Evolutionary conservation across 2,329 filamentous ascomycete species (phyloP).

Genomic region (Phialocephala subalpina): DNA sequence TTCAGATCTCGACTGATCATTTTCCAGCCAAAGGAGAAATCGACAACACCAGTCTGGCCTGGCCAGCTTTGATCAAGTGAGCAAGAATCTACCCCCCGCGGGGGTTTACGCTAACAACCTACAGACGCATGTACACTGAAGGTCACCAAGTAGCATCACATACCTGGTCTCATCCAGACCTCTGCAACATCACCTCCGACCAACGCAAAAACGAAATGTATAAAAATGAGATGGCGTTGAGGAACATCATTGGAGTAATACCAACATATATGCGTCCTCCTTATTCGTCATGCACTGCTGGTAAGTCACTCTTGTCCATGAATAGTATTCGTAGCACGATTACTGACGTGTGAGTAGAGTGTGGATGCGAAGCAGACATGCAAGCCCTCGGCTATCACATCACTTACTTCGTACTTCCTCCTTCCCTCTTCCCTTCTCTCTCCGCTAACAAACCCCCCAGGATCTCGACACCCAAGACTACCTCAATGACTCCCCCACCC

Average conservation of each 20-base stretch:
- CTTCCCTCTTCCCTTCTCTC: no score
- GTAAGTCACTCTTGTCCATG: no score
- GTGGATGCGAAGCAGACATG: conserved; percentile 47
- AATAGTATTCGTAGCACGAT: no score
- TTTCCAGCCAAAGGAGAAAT: conserved; percentile 51
- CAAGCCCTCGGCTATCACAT: conserved; percentile 54
- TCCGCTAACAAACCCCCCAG: no score
- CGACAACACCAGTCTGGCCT: conserved; percentile 55
- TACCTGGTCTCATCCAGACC: conserved; percentile 60
- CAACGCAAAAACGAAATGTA: conserved; percentile 57
- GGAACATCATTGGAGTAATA: conserved; percentile 60
- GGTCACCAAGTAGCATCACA: conserved; percentile 69
- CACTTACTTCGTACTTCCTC: conserved; percentile 49
- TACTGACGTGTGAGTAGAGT: conserved; percentile 28
- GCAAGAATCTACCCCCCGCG: not conserved
- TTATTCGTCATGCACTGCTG: conserved; percentile 51
- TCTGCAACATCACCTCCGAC: conserved; percentile 51
- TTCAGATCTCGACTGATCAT: no score
- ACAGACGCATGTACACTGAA: conserved; percentile 44
- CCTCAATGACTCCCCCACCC: conserved; percentile 50
- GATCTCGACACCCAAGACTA: conserved; percentile 59
- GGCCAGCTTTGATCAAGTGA: conserved; percentile 45
- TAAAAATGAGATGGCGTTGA: conserved; percentile 62
- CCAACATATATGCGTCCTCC: conserved; percentile 61
- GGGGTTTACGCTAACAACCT: conserved; percentile 7